These are phyloP conservation scores for Mycena haematopus DNA, from an alignment of 768 basidiomycete species.

Conservation along the genomic window DNA sequence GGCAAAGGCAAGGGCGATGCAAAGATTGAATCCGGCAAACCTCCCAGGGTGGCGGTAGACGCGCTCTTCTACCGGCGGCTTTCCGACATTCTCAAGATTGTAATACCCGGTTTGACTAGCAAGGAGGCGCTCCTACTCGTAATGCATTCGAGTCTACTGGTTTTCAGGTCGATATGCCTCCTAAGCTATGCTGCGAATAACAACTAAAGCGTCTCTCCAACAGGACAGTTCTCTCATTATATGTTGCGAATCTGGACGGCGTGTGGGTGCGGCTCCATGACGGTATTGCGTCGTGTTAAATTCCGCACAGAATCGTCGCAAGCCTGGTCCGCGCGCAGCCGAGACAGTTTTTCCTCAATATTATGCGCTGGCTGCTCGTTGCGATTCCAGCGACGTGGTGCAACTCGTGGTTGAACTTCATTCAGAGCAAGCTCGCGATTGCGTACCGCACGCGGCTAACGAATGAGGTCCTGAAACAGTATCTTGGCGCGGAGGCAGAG, in stretches of 20 bases:
- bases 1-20: slow-evolving; percentile 44
- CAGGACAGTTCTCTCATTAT: slow-evolving; percentile 88
- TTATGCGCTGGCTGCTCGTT: slow-evolving; percentile 87
- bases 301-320: slow-evolving; percentile 79
- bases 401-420: slow-evolving; percentile 90
- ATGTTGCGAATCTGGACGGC: slow-evolving; percentile 94
- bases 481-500: slow-evolving; percentile 77
- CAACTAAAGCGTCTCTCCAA: too few relatives aligned
- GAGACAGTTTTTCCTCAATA: slow-evolving; percentile 79
- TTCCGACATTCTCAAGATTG: slow-evolving; percentile 77
- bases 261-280: slow-evolving; percentile 56
- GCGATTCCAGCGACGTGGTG: slow-evolving; percentile 95
- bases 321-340: slow-evolving; percentile 90
- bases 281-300: not conserved
- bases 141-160: slow-evolving; percentile 88
- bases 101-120: slow-evolving; percentile 84
- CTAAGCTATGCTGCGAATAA: too few relatives aligned
- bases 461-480: slow-evolving; percentile 78
- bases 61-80: slow-evolving; percentile 88
- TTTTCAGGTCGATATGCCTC: slow-evolving; percentile 50
- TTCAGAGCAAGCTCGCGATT: slow-evolving; percentile 92
- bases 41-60: slow-evolving; percentile 80
- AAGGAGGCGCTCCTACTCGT: slow-evolving; percentile 88
- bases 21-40: slow-evolving; percentile 45
- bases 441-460: slow-evolving; percentile 90